Evolutionary conservation across 371 early-diverging fungal species (phyloP), one percentile per base, ranked within the genome.

Genomic region (Entomophthora muscae): DNA sequence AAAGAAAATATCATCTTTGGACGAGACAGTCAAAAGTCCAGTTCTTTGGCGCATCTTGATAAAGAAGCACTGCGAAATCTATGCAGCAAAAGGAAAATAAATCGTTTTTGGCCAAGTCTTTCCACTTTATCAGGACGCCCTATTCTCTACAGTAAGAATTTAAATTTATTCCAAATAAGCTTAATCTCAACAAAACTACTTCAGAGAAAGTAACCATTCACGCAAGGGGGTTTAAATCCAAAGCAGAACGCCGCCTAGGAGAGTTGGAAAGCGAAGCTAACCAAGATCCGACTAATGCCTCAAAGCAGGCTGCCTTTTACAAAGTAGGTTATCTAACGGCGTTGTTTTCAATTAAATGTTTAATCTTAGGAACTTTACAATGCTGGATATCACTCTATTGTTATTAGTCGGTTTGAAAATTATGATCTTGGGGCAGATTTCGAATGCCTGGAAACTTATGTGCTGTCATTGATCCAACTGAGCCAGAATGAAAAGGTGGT

Each of bases 241-340:
- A 28, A 24, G 33, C 52, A 3, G 61, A 61, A 42, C 32, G 26
- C 7, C 30, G 30, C 53, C 69, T 85, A 13, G 74, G 75, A 21
- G 76, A 78, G 51, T 68, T 90, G n/a, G 86, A 86, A 63, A 67
- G 78, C 53, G 85, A 84, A 30, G 88, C 90, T 1, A 79, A 84
- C 52, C 73, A 77, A 12, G 75, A 76, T 60, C 76, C 83, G 7
- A 74, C 76, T 32, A 82, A 88, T 69, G 67, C 83, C 17, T 58
- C 67, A 17, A 78, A 76, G 42, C 91, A 90, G 67, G 79, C 86
- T 13, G 76, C 76, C 42, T 73, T 86, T 31, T 87, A 85, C 75
- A 80, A 80, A 78, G 87, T 84, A 72, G 63, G 55, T 32, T 32
- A 54, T 23, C 29, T 59, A 31, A 30, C n/a, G 32, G 17, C 30